Conservation (phyloP, 2,329 filamentous ascomycete species). For the Verticillium longisporum region DNA sequence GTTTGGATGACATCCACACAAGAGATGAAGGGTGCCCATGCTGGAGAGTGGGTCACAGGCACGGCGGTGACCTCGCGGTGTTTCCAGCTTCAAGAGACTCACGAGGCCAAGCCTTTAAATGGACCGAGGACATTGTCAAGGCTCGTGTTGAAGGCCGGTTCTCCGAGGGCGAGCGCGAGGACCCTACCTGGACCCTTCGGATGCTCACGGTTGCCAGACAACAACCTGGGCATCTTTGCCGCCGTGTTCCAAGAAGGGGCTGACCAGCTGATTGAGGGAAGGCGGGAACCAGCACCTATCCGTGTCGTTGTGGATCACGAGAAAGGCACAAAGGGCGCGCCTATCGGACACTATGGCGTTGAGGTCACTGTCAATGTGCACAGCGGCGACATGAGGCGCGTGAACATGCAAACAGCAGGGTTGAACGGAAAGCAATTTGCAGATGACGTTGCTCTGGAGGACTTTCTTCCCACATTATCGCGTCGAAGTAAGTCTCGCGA, state of each 20-base stretch:
- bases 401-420: constrained; percentile 49
- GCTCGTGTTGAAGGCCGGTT: constrained; percentile 82
- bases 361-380: constrained; percentile 63
- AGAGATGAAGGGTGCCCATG: constrained; percentile 50
- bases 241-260: constrained; percentile 68
- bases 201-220: constrained; percentile 58
- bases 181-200: constrained; percentile 72
- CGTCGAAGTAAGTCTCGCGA: constrained; percentile 53
- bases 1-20: constrained; percentile 62
- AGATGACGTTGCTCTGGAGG: constrained; percentile 65
- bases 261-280: constrained; percentile 54
- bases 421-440: constrained; percentile 64
- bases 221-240: constrained; percentile 51
- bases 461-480: constrained; percentile 69
- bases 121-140: constrained; percentile 80
- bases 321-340: constrained; percentile 58
- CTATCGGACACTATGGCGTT: constrained; percentile 61
- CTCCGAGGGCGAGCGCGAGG: constrained; percentile 74
- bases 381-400: constrained; percentile 42
- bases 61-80: constrained; percentile 54
- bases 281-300: constrained; percentile 61
- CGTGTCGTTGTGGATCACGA: constrained; percentile 68
- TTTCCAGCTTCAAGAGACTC: constrained; percentile 66
- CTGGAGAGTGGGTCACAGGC: constrained; percentile 38
- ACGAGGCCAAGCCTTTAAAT: constrained; percentile 72